These are phyloP conservation scores for Lactifluus rugatus DNA, from an alignment of 768 basidiomycete genomes.

Conservation along the genomic window DNA sequence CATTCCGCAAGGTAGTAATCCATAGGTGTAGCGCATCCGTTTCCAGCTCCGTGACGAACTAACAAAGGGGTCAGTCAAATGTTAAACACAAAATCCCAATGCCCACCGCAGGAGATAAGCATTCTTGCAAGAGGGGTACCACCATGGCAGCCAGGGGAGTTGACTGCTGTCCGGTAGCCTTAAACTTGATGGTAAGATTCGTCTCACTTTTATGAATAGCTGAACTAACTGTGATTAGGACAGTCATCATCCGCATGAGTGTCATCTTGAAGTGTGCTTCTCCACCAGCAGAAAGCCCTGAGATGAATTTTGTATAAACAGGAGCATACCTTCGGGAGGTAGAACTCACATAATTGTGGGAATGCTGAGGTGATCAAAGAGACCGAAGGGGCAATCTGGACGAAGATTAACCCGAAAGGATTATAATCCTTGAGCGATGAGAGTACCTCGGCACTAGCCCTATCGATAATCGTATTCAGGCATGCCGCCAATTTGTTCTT, in stretches of 20 bases:
- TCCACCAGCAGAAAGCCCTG: slow-evolving; percentile 60
- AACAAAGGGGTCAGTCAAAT: neutral
- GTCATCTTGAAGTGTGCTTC: slow-evolving; percentile 66
- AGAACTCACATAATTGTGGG: slow-evolving; percentile 58
- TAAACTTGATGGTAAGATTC: slow-evolving; percentile 2
- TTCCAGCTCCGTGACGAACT: slow-evolving; percentile 65
- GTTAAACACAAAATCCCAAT: neutral
- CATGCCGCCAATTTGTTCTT: slow-evolving; percentile 64
- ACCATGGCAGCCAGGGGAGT: slow-evolving; percentile 44
- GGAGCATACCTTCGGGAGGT: neutral
- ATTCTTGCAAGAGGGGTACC: slow-evolving; percentile 55
- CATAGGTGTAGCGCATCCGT: slow-evolving; percentile 72
- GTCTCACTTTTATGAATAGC: neutral
- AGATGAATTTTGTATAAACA: slow-evolving; percentile 16
- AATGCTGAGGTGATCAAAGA: slow-evolving; percentile 52
- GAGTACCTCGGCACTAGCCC: slow-evolving; percentile 29
- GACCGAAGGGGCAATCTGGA: slow-evolving; percentile 61
- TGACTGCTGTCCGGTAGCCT: slow-evolving; percentile 64
- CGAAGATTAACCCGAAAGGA: neutral
- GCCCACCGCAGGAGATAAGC: slow-evolving; percentile 45
- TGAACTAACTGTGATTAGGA: slow-evolving; percentile 50
- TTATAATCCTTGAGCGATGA: neutral
- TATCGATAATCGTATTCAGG: slow-evolving; percentile 59
- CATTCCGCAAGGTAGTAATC: slow-evolving; percentile 60
- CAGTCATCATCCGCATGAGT: slow-evolving; percentile 59